These are phyloP conservation scores for Limonium bicolor DNA, from an alignment of 148 eudicot genomes.

Conservation along the genomic window DNA sequence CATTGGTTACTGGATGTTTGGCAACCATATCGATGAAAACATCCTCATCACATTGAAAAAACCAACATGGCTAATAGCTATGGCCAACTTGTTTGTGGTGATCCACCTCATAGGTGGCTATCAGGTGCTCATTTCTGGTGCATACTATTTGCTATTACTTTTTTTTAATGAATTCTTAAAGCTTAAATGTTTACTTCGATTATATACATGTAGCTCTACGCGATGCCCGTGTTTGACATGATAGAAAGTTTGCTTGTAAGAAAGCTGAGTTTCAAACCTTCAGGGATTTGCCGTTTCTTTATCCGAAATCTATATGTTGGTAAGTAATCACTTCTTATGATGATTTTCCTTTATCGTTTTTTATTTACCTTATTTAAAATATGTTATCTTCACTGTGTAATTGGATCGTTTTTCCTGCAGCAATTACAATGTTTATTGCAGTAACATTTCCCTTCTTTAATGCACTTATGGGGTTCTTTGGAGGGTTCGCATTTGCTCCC, in stretches of 20 bases:
- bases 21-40: slow-evolving; percentile 46
- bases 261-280: background rate
- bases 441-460: slow-evolving; percentile 2
- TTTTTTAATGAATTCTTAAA: too few species aligned
- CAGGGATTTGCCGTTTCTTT: background rate
- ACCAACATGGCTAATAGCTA: slow-evolving; percentile 44
- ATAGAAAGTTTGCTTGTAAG: slow-evolving; percentile 1
- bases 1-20: slow-evolving; percentile 38
- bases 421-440: slow-evolving; percentile 2
- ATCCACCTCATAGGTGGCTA: slow-evolving; percentile 64
- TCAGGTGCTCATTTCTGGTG: too few species aligned
- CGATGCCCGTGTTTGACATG: slow-evolving; percentile 4
- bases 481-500: slow-evolving; percentile 6
- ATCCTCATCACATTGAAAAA: slow-evolving; percentile 34
- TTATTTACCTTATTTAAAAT: background rate
- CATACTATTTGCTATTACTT: too few species aligned
- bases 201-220: too few species aligned
- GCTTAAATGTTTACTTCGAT: too few species aligned
- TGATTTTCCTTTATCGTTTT: too few species aligned
- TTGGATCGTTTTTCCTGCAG: background rate
- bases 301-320: slow-evolving; percentile 2
- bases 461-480: slow-evolving; percentile 4
- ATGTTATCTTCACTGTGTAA: background rate
- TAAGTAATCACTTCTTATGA: background rate
- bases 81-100: slow-evolving; percentile 48